Conservation (phyloP, 2,329 filamentous ascomycete genomes). For the Plenodomus tracheiphilus region DNA sequence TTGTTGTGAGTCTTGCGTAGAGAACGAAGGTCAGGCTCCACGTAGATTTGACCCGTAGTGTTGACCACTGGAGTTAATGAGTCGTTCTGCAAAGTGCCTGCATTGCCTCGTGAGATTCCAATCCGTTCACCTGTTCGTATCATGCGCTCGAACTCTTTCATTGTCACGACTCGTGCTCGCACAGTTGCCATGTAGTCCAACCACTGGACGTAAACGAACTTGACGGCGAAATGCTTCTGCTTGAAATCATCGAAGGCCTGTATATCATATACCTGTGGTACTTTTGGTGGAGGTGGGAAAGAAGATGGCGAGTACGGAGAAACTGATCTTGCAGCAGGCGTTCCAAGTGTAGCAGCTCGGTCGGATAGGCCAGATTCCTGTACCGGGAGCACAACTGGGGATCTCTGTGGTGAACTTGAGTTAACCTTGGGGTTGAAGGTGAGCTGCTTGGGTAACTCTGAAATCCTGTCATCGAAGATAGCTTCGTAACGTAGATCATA, state of each 20-base stretch:
- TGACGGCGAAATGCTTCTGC: conserved; percentile 54
- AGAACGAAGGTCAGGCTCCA: conserved; percentile 68
- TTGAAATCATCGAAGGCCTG: conserved; percentile 55
- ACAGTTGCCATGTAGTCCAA: conserved; percentile 74
- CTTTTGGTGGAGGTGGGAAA: conserved; percentile 36
- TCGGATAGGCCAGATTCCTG: conserved; percentile 8
- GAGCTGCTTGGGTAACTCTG: conserved; percentile 24
- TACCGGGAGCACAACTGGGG: conserved; percentile 10
- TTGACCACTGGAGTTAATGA: conserved; percentile 56
- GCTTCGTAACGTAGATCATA: conserved; percentile 63
- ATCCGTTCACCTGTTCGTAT: conserved; percentile 48
- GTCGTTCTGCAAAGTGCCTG: conserved; percentile 72
- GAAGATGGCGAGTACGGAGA: conserved; percentile 20
- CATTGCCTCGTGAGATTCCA: conserved; percentile 65
- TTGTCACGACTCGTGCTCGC: conserved; percentile 69
- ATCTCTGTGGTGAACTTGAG: conserved; percentile 3
- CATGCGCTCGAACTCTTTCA: conserved; percentile 49
- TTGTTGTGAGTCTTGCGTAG: conserved; percentile 58
- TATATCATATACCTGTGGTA: conserved; percentile 40
- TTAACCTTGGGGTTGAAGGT: conserved; percentile 30
- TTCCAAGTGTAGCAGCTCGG: conserved; percentile 6
- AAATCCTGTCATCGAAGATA: conserved; percentile 30
- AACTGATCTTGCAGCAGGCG: conserved; percentile 8
- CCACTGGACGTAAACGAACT: conserved; percentile 76
- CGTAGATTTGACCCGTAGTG: conserved; percentile 66